Evolutionary conservation across 108 stramenopile genomes (phyloP).

Genomic region (Skeletonema menzelii): DNA sequence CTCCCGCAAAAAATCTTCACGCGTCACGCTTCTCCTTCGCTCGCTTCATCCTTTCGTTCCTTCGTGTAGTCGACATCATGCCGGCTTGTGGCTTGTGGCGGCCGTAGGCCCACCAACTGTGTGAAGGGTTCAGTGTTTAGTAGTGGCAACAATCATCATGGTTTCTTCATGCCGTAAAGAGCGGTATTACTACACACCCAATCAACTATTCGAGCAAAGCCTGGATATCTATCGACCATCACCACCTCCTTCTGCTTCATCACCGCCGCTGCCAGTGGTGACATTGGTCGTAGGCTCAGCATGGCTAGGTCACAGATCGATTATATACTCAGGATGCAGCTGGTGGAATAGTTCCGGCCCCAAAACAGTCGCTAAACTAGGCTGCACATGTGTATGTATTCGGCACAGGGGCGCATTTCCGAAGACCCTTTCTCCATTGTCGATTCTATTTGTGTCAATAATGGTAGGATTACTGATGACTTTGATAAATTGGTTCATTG

Average conservation of each 20-base stretch:
- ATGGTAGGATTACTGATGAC: conserved; percentile 3
- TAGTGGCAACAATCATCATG: not conserved
- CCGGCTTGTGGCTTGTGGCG: too few relatives aligned
- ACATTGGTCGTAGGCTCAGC: conserved; percentile 69
- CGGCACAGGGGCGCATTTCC: conserved; percentile 69
- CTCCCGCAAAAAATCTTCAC: not conserved
- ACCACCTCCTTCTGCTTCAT: not conserved
- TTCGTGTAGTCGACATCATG: too few relatives aligned
- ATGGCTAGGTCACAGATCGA: conserved; percentile 61
- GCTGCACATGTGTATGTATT: conserved; percentile 56
- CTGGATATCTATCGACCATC: conserved; percentile 64
- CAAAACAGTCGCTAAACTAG: conserved; percentile 42
- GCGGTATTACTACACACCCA: conserved; percentile 31
- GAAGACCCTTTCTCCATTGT: conserved; percentile 16
- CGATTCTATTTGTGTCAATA: conserved; percentile 11
- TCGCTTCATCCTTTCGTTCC: too few relatives aligned
- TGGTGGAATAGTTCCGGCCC: conserved; percentile 77
- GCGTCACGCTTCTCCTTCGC: too few relatives aligned
- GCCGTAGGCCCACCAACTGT: too few relatives aligned
- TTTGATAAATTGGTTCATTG: not conserved
- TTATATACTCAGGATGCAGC: conserved; percentile 49
- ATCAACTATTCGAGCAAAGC: conserved; percentile 53
- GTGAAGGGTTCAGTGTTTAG: too few relatives aligned
- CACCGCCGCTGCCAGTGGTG: conserved; percentile 33
- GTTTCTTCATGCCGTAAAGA: not conserved